Base-by-base conservation (phyloP, 495 filamentous ascomycete species). In the Aspergillus steynii region DNA sequence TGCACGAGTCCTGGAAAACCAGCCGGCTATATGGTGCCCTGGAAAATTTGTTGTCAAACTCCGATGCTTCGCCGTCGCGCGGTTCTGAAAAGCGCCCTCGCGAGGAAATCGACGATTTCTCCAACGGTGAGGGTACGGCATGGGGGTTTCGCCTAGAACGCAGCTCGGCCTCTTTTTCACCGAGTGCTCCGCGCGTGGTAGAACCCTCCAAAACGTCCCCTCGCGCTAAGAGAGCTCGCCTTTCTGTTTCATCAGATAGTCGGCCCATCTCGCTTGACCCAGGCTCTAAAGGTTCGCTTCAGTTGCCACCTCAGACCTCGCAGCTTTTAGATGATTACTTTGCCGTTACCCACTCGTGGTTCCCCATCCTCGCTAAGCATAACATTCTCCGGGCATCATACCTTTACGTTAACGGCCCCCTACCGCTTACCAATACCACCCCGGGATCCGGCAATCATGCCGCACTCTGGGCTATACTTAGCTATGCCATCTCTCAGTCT, bases 271-370 rank as follows among this genome's bases (percentile, higher is more conserved):
- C 61, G 37, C 61, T 63, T 20, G 48, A 62, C 14, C 34, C 57
- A 4, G 73, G 53, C 58, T 54, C 53, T 14, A 55, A 42, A 5
- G 71, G 67, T 27, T 63, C 64, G 15, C 59, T 83, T 6, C 75
- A 76, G 55, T 75, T 89, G 2, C 89, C 88, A 12, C 68, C 80
- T 26, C 83, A 88, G 56, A 81, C 86, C 5, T 88, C 87, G 65
- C 82, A 83, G 31, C 72, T 91, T 3, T 73, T 92, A 27, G 88
- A 92, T 65, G 78, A 87, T 6, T 91, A 90, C 66, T 91, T 91
- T 65, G 84, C 88, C 3, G 83, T 85, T 56, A 91, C 89, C 2
- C 86, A 90, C 67, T 81, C 80, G 10, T 92, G 89, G 89, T 80
- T 91, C 20, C 89, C 89, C 4, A 85, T 91, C 46, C 74, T 87